Conservation (phyloP, 257 asterid genomes). For the Anisodus acutangulus region DNA sequence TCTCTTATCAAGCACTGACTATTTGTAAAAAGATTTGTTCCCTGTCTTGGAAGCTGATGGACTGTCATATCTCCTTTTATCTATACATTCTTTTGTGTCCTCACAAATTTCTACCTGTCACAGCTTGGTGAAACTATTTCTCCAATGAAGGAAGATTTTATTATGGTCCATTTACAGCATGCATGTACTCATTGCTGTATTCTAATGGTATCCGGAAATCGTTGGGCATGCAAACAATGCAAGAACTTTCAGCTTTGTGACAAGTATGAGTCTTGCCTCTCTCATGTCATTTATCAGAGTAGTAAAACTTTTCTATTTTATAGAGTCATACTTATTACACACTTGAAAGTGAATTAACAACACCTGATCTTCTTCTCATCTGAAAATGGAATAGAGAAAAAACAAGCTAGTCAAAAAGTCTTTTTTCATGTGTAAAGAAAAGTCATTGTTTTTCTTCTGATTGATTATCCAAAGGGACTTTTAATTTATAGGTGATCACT, state of each 20-base stretch:
- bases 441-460: background rate
- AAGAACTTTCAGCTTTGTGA: constrained; percentile 86
- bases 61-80: background rate
- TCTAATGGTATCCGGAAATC: constrained; percentile 84
- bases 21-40: constrained; percentile 1
- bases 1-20: background rate
- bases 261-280: constrained; percentile 53
- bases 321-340: background rate
- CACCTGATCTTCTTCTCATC: constrained; percentile 12
- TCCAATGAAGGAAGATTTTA: constrained; percentile 97
- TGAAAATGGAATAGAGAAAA: background rate
- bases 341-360: background rate
- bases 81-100: background rate
- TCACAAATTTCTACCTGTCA: constrained; percentile 25
- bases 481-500: constrained; percentile 17
- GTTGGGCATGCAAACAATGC: constrained; percentile 91
- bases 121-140: constrained; percentile 97
- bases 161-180: constrained; percentile 96
- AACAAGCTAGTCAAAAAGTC: background rate
- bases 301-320: constrained; percentile 7
- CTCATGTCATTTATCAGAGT: constrained; percentile 7
- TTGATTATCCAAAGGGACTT: background rate
- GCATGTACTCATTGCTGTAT: constrained; percentile 92
- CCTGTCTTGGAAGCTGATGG: constrained; percentile 10
- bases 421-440: background rate